These are phyloP conservation scores for Yamadazyma songkhlaensis DNA, from an alignment of 1,139 yeast species.

Conservation along the genomic window DNA sequence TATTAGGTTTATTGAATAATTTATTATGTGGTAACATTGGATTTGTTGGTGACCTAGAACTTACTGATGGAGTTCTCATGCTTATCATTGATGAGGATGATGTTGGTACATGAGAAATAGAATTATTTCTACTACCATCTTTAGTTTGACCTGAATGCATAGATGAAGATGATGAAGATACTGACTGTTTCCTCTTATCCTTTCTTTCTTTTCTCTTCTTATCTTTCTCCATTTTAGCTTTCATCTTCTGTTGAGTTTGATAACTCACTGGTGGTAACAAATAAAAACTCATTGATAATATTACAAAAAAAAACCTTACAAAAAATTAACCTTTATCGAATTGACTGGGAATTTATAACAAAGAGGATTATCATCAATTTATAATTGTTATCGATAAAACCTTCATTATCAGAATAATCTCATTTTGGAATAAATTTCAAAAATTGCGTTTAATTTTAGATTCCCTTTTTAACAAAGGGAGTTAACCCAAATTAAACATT, in stretches of 20 bases:
- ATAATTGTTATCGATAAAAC: too few species aligned
- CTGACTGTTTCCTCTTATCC: not conserved
- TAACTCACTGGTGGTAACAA: constrained; percentile 30
- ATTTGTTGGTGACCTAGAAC: constrained; percentile 1
- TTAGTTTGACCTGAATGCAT: not conserved
- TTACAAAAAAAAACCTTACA: too few species aligned
- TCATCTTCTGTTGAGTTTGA: constrained; percentile 32
- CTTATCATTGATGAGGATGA: constrained; percentile 1
- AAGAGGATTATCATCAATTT: too few species aligned
- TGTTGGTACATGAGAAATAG: not conserved
- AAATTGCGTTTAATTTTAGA: too few species aligned
- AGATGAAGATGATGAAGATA: constrained; percentile 3
- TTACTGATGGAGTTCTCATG: constrained; percentile 7
- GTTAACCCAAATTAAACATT: too few species aligned
- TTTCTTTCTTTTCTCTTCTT: constrained; percentile 6
- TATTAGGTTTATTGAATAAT: not conserved
- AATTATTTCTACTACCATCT: not conserved
- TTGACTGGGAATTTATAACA: too few species aligned
- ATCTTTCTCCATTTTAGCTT: constrained; percentile 17
- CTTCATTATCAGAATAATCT: too few species aligned
- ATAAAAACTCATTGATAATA: constrained; percentile 24
- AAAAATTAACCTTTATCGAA: too few species aligned
- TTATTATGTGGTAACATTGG: not conserved
- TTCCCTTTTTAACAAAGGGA: too few species aligned
- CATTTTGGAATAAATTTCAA: too few species aligned